Conservation (phyloP, 805 yeast genomes). For the Metschnikowia colocasiae region DNA sequence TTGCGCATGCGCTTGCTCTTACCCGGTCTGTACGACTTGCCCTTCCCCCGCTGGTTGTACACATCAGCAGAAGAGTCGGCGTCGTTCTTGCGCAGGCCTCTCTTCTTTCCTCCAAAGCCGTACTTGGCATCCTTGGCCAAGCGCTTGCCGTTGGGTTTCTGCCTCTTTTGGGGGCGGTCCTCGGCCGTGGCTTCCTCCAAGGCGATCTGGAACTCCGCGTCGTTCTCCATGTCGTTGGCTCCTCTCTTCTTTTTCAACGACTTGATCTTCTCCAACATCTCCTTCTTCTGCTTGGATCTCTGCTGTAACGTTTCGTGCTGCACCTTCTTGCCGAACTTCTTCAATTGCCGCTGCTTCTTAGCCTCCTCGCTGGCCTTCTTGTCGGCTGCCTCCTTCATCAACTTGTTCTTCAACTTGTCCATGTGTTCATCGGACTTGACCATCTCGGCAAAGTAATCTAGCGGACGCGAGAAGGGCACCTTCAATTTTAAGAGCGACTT, state of each 20-base stretch:
- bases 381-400: conserved; percentile 73
- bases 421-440: conserved; percentile 96
- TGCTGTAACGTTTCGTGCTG: conserved; percentile 90
- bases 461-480: conserved; percentile 88
- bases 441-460: conserved; percentile 98
- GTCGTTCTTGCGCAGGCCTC: conserved; percentile 69
- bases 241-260: conserved; percentile 86
- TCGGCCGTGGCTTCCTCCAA: conserved; percentile 85
- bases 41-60: conserved; percentile 16
- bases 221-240: conserved; percentile 63
- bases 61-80: conserved; percentile 68
- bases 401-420: conserved; percentile 84
- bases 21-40: conserved; percentile 35
- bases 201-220: conserved; percentile 80
- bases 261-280: conserved; percentile 84
- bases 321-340: conserved; percentile 97
- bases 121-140: conserved; percentile 67
- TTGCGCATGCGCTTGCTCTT: conserved; percentile 34
- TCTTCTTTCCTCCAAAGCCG: conserved; percentile 76
- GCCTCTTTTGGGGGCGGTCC: conserved; percentile 46
- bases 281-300: conserved; percentile 89
- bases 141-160: conserved; percentile 61
- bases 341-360: conserved; percentile 86
- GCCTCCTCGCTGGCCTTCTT: conserved; percentile 93
- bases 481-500: conserved; percentile 60